These are phyloP conservation scores for Xenoacremonium recifei DNA, from an alignment of 2,329 filamentous ascomycete genomes.

Conservation along the genomic window DNA sequence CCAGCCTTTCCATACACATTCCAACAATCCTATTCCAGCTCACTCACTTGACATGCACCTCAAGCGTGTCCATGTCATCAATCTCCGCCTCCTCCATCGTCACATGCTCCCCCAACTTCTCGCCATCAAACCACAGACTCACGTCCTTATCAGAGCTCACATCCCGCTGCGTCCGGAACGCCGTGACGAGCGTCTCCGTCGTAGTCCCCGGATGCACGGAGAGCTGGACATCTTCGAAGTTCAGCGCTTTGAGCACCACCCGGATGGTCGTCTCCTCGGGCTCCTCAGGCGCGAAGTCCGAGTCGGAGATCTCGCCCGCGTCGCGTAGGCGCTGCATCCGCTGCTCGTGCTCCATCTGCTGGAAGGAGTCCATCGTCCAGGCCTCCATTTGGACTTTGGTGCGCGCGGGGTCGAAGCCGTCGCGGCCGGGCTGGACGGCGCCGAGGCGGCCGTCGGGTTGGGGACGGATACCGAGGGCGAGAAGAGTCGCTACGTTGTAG, in stretches of 20 bases:
- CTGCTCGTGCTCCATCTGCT: slow-evolving; percentile 45
- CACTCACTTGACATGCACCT: slow-evolving; percentile 63
- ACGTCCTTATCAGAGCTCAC: slow-evolving; percentile 54
- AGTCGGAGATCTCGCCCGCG: slow-evolving; percentile 38
- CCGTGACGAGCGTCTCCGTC: slow-evolving; percentile 60
- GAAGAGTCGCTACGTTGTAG: slow-evolving; percentile 73
- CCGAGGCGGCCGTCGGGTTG: slow-evolving; percentile 42
- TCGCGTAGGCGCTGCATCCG: slow-evolving; percentile 46
- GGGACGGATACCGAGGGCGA: slow-evolving; percentile 60
- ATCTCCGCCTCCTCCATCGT: slow-evolving; percentile 68
- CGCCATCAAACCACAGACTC: slow-evolving; percentile 73
- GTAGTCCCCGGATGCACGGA: slow-evolving; percentile 54
- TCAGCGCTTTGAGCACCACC: slow-evolving; percentile 54
- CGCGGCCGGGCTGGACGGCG: slow-evolving; percentile 31
- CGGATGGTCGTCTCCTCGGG: slow-evolving; percentile 39
- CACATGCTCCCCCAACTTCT: slow-evolving; percentile 59
- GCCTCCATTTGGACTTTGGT: slow-evolving; percentile 72
- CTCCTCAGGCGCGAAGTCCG: slow-evolving; percentile 26
- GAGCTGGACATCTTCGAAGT: slow-evolving; percentile 48
- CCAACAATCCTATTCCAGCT: slow-evolving; percentile 5
- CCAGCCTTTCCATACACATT: slow-evolving; percentile 6
- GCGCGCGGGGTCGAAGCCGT: slow-evolving; percentile 49
- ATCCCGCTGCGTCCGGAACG: slow-evolving; percentile 55
- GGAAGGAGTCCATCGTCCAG: slow-evolving; percentile 66
- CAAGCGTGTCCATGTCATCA: slow-evolving; percentile 71